Conservation (phyloP, 805 yeast genomes). For the Yarrowia sp. region DNA sequence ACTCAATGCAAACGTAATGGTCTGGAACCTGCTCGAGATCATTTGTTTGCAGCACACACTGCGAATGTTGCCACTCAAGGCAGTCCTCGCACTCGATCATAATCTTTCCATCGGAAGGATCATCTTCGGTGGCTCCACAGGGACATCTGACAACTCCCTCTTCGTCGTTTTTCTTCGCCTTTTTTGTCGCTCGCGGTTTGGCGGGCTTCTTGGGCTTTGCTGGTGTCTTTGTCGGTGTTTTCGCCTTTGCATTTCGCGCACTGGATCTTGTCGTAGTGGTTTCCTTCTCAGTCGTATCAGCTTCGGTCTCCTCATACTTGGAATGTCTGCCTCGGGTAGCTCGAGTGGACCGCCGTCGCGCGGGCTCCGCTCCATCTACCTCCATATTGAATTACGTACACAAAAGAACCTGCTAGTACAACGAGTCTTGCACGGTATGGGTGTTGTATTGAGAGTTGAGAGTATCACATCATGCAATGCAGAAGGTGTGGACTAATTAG, state of each 20-base stretch:
- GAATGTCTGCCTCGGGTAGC: conserved; percentile 24
- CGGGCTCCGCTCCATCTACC: conserved; percentile 17
- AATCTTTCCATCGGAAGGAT: conserved; percentile 53
- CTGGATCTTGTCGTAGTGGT: not conserved
- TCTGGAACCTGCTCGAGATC: conserved; percentile 58
- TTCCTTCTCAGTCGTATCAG: not conserved
- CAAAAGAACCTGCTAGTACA: not conserved
- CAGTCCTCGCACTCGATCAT: conserved; percentile 74
- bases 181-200: not conserved
- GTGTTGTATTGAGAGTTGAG: too few species aligned
- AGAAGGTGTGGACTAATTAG: too few species aligned
- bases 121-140: conserved; percentile 47
- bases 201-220: not conserved
- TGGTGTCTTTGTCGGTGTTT: not conserved
- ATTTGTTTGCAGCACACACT: conserved; percentile 61
- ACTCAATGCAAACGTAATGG: conserved; percentile 60
- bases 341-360: conserved; percentile 18
- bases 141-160: conserved; percentile 45
- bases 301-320: not conserved
- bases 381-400: conserved; percentile 21
- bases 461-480: too few species aligned
- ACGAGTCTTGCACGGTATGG: too few species aligned
- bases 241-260: not conserved
- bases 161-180: not conserved
- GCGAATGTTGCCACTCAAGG: conserved; percentile 72